Conservation (phyloP, 2,329 filamentous ascomycete genomes). For the Arthrinium puccinioides region DNA sequence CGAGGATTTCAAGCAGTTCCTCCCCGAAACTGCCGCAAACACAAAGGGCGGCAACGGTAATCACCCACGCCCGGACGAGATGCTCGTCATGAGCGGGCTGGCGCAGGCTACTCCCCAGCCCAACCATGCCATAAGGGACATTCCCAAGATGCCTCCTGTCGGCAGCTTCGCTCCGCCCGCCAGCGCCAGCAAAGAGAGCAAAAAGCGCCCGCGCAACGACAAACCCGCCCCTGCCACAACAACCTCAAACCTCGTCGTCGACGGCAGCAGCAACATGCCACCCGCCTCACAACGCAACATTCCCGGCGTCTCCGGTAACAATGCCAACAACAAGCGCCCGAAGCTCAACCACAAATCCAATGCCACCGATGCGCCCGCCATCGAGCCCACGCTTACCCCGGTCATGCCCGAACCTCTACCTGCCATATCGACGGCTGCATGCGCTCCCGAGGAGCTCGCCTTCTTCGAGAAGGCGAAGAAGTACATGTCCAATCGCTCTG, state of each 20-base stretch:
- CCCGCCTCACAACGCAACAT: conserved; percentile 28
- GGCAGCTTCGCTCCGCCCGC: conserved; percentile 83
- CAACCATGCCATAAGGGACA: conserved; percentile 40
- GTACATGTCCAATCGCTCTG: conserved; percentile 83
- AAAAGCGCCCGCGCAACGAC: conserved; percentile 69
- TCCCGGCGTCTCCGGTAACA: conserved; percentile 26
- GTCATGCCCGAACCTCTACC: conserved; percentile 81
- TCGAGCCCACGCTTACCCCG: conserved; percentile 84
- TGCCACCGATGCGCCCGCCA: conserved; percentile 48
- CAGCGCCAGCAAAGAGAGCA: conserved; percentile 81
- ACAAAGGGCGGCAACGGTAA: conserved; percentile 42
- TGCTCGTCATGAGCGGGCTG: conserved; percentile 45
- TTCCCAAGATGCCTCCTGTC: conserved; percentile 81
- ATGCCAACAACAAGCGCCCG: conserved; percentile 52
- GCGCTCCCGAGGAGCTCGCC: conserved; percentile 75
- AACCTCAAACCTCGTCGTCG: conserved; percentile 23
- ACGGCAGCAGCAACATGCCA: conserved; percentile 32
- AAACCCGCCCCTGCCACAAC: conserved; percentile 43
- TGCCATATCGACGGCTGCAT: conserved; percentile 65
- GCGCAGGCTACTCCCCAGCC: conserved; percentile 48
- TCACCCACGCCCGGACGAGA: conserved; percentile 57
- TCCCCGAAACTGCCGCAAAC: conserved; percentile 73
- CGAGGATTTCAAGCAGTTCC: conserved; percentile 97
- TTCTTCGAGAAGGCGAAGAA: conserved; percentile 98
- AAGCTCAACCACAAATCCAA: conserved; percentile 67